Conservation (phyloP, 805 yeast genomes). For the Kodamaea laetipori region DNA sequence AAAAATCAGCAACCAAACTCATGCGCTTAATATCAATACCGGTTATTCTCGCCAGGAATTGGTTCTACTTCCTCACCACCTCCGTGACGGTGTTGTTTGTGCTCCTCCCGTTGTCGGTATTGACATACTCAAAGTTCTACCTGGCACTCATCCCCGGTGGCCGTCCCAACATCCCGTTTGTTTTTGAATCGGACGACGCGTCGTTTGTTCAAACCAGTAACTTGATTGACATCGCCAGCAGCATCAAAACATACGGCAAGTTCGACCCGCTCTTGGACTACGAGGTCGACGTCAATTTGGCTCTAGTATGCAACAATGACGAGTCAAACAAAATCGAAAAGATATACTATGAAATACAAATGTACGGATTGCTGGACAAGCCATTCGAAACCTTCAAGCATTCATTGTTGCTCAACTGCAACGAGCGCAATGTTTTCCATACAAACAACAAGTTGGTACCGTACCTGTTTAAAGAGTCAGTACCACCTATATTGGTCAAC, state of each 20-base stretch:
- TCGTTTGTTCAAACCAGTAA: conserved; percentile 3
- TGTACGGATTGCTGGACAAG: neutral
- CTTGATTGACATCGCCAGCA: conserved; percentile 3
- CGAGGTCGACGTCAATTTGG: conserved; percentile 23
- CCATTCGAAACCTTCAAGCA: conserved; percentile 9
- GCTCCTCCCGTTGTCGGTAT: conserved; percentile 36
- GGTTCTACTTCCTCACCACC: conserved; percentile 25
- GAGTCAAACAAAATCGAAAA: conserved; percentile 20
- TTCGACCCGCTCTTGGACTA: conserved; percentile 23
- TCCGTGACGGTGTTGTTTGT: conserved; percentile 26
- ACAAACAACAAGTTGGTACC: conserved; percentile 37
- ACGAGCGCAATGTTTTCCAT: conserved; percentile 30
- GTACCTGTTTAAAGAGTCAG: conserved; percentile 38
- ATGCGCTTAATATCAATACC: conserved; percentile 15
- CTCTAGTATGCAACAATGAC: conserved; percentile 26
- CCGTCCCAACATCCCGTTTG: conserved; percentile 20
- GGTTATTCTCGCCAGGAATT: conserved; percentile 22
- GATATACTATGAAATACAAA: conserved; percentile 12
- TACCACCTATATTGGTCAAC: conserved; percentile 35
- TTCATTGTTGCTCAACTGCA: conserved; percentile 30
- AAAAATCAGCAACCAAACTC: too few species aligned
- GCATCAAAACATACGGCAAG: neutral
- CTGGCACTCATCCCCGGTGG: conserved; percentile 33
- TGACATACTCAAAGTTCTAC: conserved; percentile 40
- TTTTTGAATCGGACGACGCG: conserved; percentile 3